Evolutionary conservation across 1,284 basidiomycete genomes (phyloP).

Genomic region (Tremellales sp.): DNA sequence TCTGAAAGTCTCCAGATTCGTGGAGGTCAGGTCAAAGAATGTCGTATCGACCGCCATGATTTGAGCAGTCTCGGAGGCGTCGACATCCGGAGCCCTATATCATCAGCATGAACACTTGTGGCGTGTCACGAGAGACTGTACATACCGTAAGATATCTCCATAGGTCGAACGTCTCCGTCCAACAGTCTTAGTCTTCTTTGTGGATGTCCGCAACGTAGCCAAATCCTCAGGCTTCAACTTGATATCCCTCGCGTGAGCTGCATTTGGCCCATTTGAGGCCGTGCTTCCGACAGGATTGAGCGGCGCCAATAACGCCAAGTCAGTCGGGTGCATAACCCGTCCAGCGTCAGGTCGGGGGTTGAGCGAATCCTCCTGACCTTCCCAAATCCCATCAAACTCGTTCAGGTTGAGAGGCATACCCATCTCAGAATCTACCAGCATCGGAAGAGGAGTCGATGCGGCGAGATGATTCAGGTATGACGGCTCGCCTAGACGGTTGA

Average conservation of each 20-base stretch:
- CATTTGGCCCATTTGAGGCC: background rate
- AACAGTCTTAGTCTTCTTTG: background rate
- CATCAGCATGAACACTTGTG: background rate
- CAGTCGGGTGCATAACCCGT: constrained; percentile 34
- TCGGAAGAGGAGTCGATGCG: constrained; percentile 73
- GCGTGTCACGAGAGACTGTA: too few species aligned
- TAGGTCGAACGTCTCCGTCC: too few species aligned
- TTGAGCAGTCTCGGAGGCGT: constrained; percentile 74
- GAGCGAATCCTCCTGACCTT: constrained; percentile 65
- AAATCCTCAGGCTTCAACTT: background rate
- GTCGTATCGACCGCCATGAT: constrained; percentile 76
- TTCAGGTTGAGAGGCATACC: constrained; percentile 90
- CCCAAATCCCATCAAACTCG: constrained; percentile 75
- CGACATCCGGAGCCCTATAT: constrained; percentile 50
- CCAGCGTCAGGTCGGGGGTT: constrained; percentile 69
- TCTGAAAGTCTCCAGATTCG: constrained; percentile 56
- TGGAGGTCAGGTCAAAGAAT: constrained; percentile 63
- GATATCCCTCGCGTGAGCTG: background rate
- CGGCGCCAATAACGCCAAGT: constrained; percentile 34
- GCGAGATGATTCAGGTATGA: constrained; percentile 76
- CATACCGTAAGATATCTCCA: too few species aligned
- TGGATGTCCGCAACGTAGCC: background rate
- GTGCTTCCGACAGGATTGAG: constrained; percentile 11
- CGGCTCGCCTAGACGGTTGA: constrained; percentile 72
- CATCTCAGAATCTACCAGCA: constrained; percentile 90